phyloP scores from a whole-genome alignment of 2,329 filamentous ascomycete genomes.

The Juglanconis sp. region DNA sequence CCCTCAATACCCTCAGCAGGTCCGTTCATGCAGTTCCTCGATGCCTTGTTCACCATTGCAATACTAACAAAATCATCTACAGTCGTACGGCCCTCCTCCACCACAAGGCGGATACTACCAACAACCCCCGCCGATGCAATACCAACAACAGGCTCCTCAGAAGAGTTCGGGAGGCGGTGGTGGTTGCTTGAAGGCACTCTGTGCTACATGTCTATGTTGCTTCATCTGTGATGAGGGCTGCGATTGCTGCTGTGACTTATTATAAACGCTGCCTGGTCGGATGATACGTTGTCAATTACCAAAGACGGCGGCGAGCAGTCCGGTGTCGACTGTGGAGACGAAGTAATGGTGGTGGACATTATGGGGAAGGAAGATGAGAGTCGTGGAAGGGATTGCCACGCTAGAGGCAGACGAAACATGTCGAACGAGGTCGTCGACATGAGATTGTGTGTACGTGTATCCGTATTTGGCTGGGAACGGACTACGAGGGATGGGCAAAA shows the following conservation, averaged over 20 bases:
- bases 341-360: neutral
- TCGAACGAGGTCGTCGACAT: neutral
- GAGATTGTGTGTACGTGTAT: neutral
- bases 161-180: conserved; percentile 27
- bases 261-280: conserved; percentile 18
- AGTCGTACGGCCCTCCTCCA: conserved; percentile 34
- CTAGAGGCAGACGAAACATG: neutral
- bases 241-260: conserved; percentile 46
- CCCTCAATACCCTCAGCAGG: conserved; percentile 42
- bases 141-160: conserved; percentile 41
- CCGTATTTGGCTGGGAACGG: neutral
- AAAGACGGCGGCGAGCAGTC: neutral
- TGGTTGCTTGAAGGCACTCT: conserved; percentile 43
- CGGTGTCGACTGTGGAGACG: neutral
- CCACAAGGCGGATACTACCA: conserved; percentile 40
- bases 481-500: neutral
- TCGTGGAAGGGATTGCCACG: neutral
- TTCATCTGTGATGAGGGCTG: conserved; percentile 48
- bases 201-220: conserved; percentile 48
- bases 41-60: too few species aligned
- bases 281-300: too few species aligned
- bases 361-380: neutral
- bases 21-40: conserved; percentile 25
- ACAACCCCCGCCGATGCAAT: conserved; percentile 42
- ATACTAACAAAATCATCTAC: conserved; percentile 10